phyloP scores from a whole-genome alignment of 2,329 filamentous ascomycete species.

The Claviceps cyperi region DNA sequence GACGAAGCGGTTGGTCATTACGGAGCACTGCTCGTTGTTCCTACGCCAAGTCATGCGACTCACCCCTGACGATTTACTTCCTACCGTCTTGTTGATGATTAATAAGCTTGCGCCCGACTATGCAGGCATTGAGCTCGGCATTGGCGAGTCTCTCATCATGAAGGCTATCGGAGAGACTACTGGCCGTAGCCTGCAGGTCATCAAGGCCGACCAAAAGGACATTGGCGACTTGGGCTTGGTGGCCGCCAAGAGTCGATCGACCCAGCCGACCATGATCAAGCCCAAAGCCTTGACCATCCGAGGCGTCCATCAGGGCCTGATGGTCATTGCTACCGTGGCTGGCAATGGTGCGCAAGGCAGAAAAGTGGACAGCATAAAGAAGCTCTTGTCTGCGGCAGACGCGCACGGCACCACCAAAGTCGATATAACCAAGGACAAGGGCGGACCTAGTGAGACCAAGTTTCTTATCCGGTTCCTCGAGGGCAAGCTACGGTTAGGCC shows the following conservation, averaged over 20 bases:
- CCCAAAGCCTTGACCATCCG: slow-evolving; percentile 78
- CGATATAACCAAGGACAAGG: slow-evolving; percentile 85
- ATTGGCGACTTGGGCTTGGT: slow-evolving; percentile 92
- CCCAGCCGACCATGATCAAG: slow-evolving; percentile 97
- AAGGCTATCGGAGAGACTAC: slow-evolving; percentile 94
- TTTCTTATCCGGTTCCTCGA: slow-evolving; percentile 87
- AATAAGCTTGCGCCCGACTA: slow-evolving; percentile 97
- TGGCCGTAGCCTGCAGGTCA: slow-evolving; percentile 71
- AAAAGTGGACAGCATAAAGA: slow-evolving; percentile 93
- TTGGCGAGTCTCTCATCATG: slow-evolving; percentile 96
- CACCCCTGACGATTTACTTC: slow-evolving; percentile 73
- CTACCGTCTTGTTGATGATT: slow-evolving; percentile 88
- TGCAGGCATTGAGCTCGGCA: slow-evolving; percentile 91
- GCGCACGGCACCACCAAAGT: slow-evolving; percentile 58
- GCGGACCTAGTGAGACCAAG: slow-evolving; percentile 87
- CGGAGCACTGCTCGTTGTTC: slow-evolving; percentile 79
- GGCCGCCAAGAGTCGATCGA: slow-evolving; percentile 86
- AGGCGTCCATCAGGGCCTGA: slow-evolving; percentile 75
- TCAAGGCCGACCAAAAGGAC: slow-evolving; percentile 91
- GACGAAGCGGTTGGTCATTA: slow-evolving; percentile 76
- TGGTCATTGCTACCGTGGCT: slow-evolving; percentile 74
- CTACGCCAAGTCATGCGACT: slow-evolving; percentile 86
- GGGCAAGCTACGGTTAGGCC: slow-evolving; percentile 78
- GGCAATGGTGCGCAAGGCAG: slow-evolving; percentile 79
- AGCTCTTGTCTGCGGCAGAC: slow-evolving; percentile 83